These are phyloP conservation scores for Bryoerythrophyllum caledonicum DNA, from an alignment of 225 moss, liverwort and hornwort species.

Conservation along the genomic window DNA sequence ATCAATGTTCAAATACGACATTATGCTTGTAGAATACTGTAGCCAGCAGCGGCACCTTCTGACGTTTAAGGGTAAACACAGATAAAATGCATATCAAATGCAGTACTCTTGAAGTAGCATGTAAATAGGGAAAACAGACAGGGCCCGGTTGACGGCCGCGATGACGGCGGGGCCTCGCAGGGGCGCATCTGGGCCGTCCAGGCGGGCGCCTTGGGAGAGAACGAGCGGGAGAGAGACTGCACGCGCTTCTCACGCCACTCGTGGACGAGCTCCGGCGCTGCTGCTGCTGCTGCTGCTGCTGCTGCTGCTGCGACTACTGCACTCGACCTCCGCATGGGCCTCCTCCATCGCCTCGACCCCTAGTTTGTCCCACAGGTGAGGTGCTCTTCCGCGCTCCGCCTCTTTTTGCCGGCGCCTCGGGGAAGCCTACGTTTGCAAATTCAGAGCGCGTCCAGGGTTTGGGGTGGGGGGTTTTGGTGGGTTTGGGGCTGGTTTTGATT, in stretches of 20 bases:
- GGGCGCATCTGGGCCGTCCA: slow-evolving; percentile 18
- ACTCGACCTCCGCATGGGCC: slow-evolving; percentile 23
- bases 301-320: slow-evolving; percentile 16
- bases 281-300: background rate
- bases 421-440: background rate
- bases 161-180: background rate
- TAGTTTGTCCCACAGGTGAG: background rate
- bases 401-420: too few relatives aligned
- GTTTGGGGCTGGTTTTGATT: background rate
- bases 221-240: background rate
- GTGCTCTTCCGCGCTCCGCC: rapidly evolving
- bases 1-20: too few relatives aligned
- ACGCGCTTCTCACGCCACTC: background rate
- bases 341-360: slow-evolving; percentile 11
- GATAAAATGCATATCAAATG: background rate
- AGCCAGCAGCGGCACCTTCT: too few relatives aligned
- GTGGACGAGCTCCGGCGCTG: background rate
- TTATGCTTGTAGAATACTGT: too few relatives aligned
- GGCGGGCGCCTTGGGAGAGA: too few relatives aligned
- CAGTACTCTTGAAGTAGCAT: too few relatives aligned
- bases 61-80: too few relatives aligned
- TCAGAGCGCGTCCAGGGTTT: slow-evolving; percentile 10
- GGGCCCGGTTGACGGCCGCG: background rate
- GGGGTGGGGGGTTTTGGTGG: background rate
- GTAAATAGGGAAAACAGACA: too few relatives aligned